phyloP scores from a whole-genome alignment of 31 red algal species.

The Endocladia muricata region DNA sequence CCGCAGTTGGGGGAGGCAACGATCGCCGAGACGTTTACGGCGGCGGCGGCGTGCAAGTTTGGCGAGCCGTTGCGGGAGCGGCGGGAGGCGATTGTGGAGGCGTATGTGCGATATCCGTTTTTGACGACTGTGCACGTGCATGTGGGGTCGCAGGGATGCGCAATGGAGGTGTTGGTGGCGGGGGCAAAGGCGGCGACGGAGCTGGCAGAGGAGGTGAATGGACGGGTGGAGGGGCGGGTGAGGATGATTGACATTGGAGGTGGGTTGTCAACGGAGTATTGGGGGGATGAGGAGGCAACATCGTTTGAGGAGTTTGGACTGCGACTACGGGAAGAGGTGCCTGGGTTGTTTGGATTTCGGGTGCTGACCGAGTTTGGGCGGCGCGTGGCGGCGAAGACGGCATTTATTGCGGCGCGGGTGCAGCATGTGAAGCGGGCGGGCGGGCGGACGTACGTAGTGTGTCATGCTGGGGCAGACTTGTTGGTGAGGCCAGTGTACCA shows the following conservation, averaged over 20 bases:
- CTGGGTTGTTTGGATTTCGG: slow-evolving; percentile 41
- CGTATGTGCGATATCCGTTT: slow-evolving; percentile 28
- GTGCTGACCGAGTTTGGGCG: slow-evolving; percentile 83
- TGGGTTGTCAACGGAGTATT: slow-evolving; percentile 68
- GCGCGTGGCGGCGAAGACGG: slow-evolving; percentile 40
- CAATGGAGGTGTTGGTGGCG: slow-evolving; percentile 22
- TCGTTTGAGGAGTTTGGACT: slow-evolving; percentile 40
- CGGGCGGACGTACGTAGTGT: slow-evolving; percentile 58
- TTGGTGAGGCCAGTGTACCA: slow-evolving; percentile 76
- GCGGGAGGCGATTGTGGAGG: slow-evolving; percentile 35
- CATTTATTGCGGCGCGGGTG: slow-evolving; percentile 60
- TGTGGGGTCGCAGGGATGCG: slow-evolving; percentile 73
- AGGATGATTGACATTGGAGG: slow-evolving; percentile 74
- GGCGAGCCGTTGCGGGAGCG: slow-evolving; percentile 56
- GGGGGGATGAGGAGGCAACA: slow-evolving; percentile 16
- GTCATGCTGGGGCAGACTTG: slow-evolving; percentile 72
- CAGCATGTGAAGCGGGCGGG: slow-evolving; percentile 53
- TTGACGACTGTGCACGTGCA: slow-evolving; percentile 66
- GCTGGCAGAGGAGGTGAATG: slow-evolving; percentile 49
- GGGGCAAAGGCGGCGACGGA: slow-evolving; percentile 26
- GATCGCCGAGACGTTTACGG: slow-evolving; percentile 60
- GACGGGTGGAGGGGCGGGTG: neutral
- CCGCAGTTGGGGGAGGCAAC: slow-evolving; percentile 63
- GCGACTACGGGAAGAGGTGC: slow-evolving; percentile 9
- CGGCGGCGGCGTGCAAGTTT: slow-evolving; percentile 68